These are phyloP conservation scores for Bipolaris sorokiniana DNA, from an alignment of 2,329 filamentous ascomycete genomes.

Conservation along the genomic window DNA sequence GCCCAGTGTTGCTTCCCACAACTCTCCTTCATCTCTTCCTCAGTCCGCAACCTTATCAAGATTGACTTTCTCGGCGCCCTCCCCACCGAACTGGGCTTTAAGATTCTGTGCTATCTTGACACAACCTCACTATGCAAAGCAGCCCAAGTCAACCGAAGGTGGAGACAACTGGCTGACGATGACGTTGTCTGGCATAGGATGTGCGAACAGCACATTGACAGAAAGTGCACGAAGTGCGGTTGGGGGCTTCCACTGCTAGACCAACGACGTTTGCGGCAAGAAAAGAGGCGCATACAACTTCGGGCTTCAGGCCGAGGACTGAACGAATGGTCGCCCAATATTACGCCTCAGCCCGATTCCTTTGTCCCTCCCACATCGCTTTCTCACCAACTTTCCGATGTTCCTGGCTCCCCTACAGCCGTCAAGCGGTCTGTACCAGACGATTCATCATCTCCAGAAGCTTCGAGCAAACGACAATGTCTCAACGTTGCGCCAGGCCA, in stretches of 20 bases:
- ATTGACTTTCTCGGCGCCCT: conserved; percentile 94
- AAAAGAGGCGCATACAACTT: conserved; percentile 82
- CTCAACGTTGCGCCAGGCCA: conserved; percentile 23
- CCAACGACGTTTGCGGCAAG: conserved; percentile 82
- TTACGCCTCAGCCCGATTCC: conserved; percentile 56
- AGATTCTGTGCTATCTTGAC: conserved; percentile 90
- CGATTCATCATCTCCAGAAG: conserved; percentile 31
- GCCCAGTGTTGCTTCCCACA: conserved; percentile 98
- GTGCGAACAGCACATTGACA: conserved; percentile 96
- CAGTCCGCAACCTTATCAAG: conserved; percentile 91
- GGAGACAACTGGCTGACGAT: conserved; percentile 90
- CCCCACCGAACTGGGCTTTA: conserved; percentile 88
- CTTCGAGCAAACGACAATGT: conserved; percentile 45
- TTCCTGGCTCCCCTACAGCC: conserved; percentile 23
- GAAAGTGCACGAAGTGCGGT: conserved; percentile 92
- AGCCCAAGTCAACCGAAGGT: conserved; percentile 87
- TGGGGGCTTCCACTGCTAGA: conserved; percentile 93
- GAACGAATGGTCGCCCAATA: conserved; percentile 60
- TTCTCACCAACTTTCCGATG: conserved; percentile 19
- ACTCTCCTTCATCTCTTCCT: conserved; percentile 87
- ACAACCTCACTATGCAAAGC: conserved; percentile 95
- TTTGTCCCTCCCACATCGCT: conserved; percentile 17
- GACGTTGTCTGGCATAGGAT: conserved; percentile 98
- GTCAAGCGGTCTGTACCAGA: conserved; percentile 43
- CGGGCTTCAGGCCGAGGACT: conserved; percentile 65